Evolutionary conservation across 441 rosid species (phyloP), one percentile per base, ranked within the genome.

Genomic region (Euphorbia schlechtendalii): DNA sequence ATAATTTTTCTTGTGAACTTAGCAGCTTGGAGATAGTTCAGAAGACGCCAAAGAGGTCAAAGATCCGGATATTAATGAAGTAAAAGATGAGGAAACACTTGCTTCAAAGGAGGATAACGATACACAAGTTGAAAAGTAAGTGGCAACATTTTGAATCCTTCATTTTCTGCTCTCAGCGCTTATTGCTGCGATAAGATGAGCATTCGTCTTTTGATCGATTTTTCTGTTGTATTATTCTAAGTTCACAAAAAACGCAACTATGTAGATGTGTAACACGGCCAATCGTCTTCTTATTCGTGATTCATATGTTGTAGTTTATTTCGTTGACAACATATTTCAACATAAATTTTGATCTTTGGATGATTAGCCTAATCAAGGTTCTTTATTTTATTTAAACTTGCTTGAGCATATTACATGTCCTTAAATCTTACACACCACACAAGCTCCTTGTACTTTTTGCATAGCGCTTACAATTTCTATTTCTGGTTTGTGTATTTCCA

Each of bases 1-100:
- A 65, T n/a, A n/a, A n/a, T n/a, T n/a, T 70, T 61, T 52, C 67
- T 60, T 56, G 58, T 36, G 34, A 58, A 67, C 22, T 54, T 57
- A 8, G 81, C 80, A 84, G 96, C 73, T 88, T 74, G 86, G 80
- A 77, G 96, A 80, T 77, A 69, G 56, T 32, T 22, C 75, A 14
- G 78, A 66, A 63, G 84, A 78, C 69, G 74, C 74, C 52, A 76
- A 81, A 72, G 78, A 77, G 64, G 67, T 49, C 56, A 25, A 61
- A 30, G 76, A 65, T 36, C 45, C 68, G 21, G 66, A 65, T 61
- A 49, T 54, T 13, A 62, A 67, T 13, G 64, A 67, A 18, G 75
- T 24, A 60, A 70, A 71, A 71, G 80, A 77, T 30, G 82, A 73
- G 64, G 78, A 80, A 73, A 72, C 21, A 15, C 77, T 70, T 20